phyloP scores from a whole-genome alignment of 2,329 filamentous ascomycete genomes.

The Ophiobolus disseminans region DNA sequence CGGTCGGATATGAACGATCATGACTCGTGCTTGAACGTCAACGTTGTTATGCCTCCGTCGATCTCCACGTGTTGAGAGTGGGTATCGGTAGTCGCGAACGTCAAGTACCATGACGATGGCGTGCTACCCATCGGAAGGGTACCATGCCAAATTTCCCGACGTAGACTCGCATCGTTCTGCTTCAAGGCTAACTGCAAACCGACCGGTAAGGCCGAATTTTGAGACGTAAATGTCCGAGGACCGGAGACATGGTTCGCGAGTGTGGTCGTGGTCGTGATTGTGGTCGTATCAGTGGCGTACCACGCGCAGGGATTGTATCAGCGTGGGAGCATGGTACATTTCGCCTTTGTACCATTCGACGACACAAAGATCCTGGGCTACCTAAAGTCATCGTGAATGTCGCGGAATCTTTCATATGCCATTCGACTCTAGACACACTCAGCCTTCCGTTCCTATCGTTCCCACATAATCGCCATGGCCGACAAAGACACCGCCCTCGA shows the following conservation, averaged over 20 bases:
- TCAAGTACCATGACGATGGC: slow-evolving; percentile 30
- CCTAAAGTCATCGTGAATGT: too few species aligned
- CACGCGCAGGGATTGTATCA: background rate
- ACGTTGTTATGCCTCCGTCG: background rate
- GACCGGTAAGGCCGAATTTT: background rate
- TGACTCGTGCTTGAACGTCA: too few species aligned
- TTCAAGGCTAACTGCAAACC: background rate
- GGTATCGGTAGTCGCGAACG: slow-evolving; percentile 2
- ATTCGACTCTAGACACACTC: too few species aligned
- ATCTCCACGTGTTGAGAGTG: background rate
- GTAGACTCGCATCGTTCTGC: slow-evolving; percentile 5
- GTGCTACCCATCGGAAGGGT: slow-evolving; percentile 30
- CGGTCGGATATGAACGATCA: too few species aligned
- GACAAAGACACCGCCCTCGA: slow-evolving; percentile 21
- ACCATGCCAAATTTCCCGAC: too few species aligned
- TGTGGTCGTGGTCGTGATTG: background rate
- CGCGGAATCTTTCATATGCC: too few species aligned
- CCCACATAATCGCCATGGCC: slow-evolving; percentile 15
- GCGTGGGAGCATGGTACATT: too few species aligned
- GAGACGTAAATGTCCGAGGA: slow-evolving; percentile 2
- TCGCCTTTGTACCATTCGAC: too few species aligned
- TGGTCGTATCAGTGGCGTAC: background rate
- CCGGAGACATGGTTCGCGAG: slow-evolving; percentile 2
- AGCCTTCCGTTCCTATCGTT: background rate
- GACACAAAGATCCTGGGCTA: too few species aligned